Evolutionary conservation across 805 yeast species (phyloP).

Genomic region (Lipomyces kockii): DNA sequence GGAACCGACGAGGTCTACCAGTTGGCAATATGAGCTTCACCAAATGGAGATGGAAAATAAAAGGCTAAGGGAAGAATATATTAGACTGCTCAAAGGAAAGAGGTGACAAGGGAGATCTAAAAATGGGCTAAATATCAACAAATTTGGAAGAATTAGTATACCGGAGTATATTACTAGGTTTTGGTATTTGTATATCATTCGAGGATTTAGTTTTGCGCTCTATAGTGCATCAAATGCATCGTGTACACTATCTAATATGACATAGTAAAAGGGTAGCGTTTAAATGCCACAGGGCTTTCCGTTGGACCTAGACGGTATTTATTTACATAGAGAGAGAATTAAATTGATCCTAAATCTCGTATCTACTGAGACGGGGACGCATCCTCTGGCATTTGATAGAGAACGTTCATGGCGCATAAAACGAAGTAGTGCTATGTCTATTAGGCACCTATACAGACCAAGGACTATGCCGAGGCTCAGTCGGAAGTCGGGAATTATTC

Average conservation of each 20-base stretch:
- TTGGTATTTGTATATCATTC: background rate
- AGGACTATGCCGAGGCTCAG: no score
- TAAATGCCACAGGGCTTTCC: no score
- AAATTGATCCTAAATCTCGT: no score
- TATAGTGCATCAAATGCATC: background rate
- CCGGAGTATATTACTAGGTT: background rate
- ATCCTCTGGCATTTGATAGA: no score
- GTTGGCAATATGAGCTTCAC: constrained; percentile 29
- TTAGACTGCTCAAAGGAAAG: constrained; percentile 1
- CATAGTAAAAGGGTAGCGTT: background rate
- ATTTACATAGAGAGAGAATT: no score
- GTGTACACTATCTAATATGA: background rate
- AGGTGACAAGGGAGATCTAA: background rate
- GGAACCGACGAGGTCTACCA: constrained; percentile 19
- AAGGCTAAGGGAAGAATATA: constrained; percentile 17
- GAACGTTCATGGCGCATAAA: no score
- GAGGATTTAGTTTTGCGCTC: background rate
- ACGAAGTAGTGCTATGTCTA: no score
- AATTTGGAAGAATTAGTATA: background rate
- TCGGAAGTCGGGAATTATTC: no score
- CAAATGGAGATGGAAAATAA: constrained; percentile 25
- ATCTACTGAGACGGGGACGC: no score
- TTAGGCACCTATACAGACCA: no score
- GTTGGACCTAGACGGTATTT: background rate
- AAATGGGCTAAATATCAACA: background rate